Evolutionary conservation across 1,284 basidiomycete species (phyloP), one percentile per base, ranked within the genome.

Genomic region (Trametes polyzona): DNA sequence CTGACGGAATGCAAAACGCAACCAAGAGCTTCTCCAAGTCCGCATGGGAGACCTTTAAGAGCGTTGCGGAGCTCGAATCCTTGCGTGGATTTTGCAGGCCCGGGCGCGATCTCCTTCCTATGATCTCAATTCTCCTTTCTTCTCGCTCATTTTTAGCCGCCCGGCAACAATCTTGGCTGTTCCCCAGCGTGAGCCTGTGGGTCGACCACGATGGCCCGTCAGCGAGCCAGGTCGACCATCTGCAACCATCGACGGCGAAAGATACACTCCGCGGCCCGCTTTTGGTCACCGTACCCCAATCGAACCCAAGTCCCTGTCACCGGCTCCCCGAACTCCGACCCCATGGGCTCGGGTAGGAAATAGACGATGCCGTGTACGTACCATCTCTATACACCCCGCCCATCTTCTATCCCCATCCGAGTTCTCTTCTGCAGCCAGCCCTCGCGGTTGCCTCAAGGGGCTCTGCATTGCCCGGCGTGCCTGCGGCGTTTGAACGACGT

Each of bases 311-410:
- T 16, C 57, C 61, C 26, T 30, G 48, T 50, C 52, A 32, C 52
- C 61, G 61, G 61, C 55, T 57, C 61, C 35, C 61, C 61, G 61
- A 9, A 23, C 26, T 49, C 61, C 61, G 57, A 52, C 21, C 32
- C 48, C 57, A 52, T 49, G 54, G 51, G 23, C 23, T 30, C 35
- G 57, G 57, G 4, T 24, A 37, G 53, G 32, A 42, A 46, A 32
- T 57, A 29, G 26, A 47, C 30, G 32, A 19, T 40, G 19, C n/a
- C 33, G 21, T 48, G 52, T 47, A 52, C 50, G 56, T 58, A 60
- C 43, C 11, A 30, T 32, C 44, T 33, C 16, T 47, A 23, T 30
- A 9, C 32, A 23, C 33, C 33, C 33, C 33, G 16, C 11, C 21
- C 44, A 47, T 47, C 52, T 54, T 54, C 52, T 54, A 54, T 47